A percentile compares a stretch with the other conserved stretches of the same genome.
Conservation (phyloP, 371 early-diverging fungal genomes). For the Syncephalastrum contaminatum region DNA sequence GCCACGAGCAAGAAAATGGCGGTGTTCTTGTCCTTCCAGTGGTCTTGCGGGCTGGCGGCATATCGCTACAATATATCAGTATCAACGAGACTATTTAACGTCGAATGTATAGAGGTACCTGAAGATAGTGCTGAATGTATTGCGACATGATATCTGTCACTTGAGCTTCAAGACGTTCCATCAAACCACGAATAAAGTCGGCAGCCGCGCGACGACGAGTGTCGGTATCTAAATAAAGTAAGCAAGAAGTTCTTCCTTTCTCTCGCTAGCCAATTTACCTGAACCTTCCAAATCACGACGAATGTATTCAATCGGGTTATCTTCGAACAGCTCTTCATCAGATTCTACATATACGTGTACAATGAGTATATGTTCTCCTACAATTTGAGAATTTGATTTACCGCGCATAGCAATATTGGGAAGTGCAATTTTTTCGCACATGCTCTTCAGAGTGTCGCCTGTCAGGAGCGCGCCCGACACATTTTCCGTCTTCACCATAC, state of each 20-base stretch:
- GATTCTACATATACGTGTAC: conserved; percentile 44
- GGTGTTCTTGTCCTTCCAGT: conserved; percentile 96
- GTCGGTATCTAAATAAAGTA: conserved; percentile 64
- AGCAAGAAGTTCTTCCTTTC: neutral
- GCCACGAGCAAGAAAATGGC: conserved; percentile 91
- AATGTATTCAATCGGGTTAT: conserved; percentile 94
- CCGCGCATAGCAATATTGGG: conserved; percentile 88
- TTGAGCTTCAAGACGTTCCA: conserved; percentile 82
- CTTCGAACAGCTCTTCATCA: conserved; percentile 95
- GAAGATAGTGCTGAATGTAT: conserved; percentile 75
- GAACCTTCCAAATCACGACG: conserved; percentile 93
- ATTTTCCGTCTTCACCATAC: conserved; percentile 80
- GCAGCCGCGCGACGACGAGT: conserved; percentile 92
- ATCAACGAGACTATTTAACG: neutral
- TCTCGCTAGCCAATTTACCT: conserved; percentile 30
- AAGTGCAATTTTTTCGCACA: conserved; percentile 91
- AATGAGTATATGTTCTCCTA: neutral
- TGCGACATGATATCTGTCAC: conserved; percentile 80
- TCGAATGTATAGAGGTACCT: conserved; percentile 30
- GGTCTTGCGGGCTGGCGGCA: conserved; percentile 58
- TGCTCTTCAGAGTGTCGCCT: conserved; percentile 65
- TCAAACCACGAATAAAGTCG: conserved; percentile 89
- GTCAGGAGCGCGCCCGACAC: conserved; percentile 70
- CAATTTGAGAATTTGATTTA: conserved; percentile 16
- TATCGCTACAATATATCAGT: conserved; percentile 52